A percentile compares a stretch with the other conserved stretches of the same genome.
phyloP scores from a whole-genome alignment of 305 asterid species.

The Fraxinus ornus region DNA sequence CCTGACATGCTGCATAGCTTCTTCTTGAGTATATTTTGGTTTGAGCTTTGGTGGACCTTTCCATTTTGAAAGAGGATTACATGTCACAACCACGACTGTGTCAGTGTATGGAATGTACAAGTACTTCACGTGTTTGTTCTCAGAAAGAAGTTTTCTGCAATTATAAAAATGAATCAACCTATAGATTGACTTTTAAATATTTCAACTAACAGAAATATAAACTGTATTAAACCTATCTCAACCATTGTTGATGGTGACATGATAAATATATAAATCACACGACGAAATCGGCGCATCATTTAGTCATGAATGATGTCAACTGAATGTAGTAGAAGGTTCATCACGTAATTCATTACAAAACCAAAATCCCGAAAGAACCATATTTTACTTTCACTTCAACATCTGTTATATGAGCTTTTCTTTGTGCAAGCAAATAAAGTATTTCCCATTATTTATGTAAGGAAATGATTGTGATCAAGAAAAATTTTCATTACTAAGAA shows the following conservation, averaged over 20 bases:
- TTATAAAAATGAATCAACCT: slow-evolving; percentile 9
- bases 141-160: slow-evolving; percentile 78
- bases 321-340: not conserved
- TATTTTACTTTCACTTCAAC: not conserved
- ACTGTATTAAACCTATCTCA: not conserved
- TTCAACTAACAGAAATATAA: not conserved
- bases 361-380: not conserved
- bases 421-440: not conserved
- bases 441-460: not conserved
- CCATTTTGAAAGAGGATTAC: slow-evolving; percentile 83
- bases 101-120: slow-evolving; percentile 91
- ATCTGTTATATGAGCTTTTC: not conserved
- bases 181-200: not conserved
- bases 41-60: slow-evolving; percentile 68
- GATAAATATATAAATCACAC: not conserved
- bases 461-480: not conserved
- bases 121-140: slow-evolving; percentile 92
- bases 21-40: slow-evolving; percentile 69
- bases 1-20: slow-evolving; percentile 70
- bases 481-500: slow-evolving; percentile 16
- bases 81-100: slow-evolving; percentile 82
- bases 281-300: not conserved
- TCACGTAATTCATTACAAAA: not conserved
- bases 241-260: not conserved
- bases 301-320: not conserved